phyloP scores from a whole-genome alignment of 768 basidiomycete genomes.

The Mycena venus region DNA sequence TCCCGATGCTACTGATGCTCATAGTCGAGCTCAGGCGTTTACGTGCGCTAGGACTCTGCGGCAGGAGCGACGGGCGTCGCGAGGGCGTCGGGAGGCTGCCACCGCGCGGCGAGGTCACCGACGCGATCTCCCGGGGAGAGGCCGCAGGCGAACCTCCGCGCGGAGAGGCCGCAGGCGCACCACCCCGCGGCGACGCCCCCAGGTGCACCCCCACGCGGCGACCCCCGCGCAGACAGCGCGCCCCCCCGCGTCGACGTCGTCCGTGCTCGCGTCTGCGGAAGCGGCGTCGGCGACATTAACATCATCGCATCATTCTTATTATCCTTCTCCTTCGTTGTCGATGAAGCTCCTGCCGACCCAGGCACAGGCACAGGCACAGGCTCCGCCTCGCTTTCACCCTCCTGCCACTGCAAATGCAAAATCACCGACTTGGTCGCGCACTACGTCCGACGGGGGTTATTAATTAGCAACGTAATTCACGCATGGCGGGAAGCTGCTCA shows the following conservation, averaged over 20 bases:
- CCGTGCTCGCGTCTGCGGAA: slow-evolving; percentile 35
- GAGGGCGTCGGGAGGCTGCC: slow-evolving; percentile 17
- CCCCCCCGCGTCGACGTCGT: slow-evolving; percentile 27
- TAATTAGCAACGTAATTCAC: neutral
- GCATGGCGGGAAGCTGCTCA: slow-evolving; percentile 51
- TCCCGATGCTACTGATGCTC: slow-evolving; percentile 12
- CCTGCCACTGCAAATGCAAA: slow-evolving; percentile 89
- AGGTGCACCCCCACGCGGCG: neutral
- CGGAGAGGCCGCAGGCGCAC: neutral
- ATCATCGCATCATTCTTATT: neutral
- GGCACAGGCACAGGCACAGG: neutral
- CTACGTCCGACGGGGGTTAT: slow-evolving; percentile 53
- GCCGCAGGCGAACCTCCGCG: neutral
- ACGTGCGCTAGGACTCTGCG: slow-evolving; percentile 27
- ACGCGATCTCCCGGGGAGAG: slow-evolving; percentile 3
- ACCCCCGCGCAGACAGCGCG: neutral
- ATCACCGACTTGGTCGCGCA: slow-evolving; percentile 92
- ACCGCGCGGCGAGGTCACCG: slow-evolving; percentile 17
- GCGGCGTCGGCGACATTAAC: slow-evolving; percentile 33
- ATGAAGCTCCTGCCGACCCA: neutral
- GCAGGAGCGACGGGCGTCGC: slow-evolving; percentile 26
- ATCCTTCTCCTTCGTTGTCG: neutral
- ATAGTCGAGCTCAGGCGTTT: slow-evolving; percentile 31
- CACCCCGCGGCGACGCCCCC: slow-evolving; percentile 1
- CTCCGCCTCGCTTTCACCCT: slow-evolving; percentile 57